A percentile compares a stretch with the other conserved stretches of the same genome.
Evolutionary conservation across 306 rosid species (phyloP).

Genomic region (Quercus dentata): DNA sequence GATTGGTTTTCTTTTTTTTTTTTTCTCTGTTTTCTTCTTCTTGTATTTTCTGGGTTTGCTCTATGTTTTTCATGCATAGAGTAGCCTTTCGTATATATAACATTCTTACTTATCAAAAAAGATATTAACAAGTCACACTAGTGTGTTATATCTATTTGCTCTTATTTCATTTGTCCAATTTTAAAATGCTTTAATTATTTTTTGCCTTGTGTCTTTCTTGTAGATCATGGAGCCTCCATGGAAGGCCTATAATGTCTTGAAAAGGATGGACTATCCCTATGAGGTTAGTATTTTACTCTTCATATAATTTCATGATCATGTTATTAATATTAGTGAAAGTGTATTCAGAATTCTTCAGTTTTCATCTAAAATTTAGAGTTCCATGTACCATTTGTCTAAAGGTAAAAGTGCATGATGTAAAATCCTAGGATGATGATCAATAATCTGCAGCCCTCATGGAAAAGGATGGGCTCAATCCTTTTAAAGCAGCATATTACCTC

Average conservation of each 20-base stretch:
- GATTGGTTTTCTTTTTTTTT: too few relatives aligned
- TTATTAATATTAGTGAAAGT: conserved; percentile 3
- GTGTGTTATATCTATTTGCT: background rate
- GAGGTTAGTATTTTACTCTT: conserved; percentile 54
- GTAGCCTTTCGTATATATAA: too few relatives aligned
- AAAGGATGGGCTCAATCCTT: background rate
- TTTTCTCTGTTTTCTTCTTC: too few relatives aligned
- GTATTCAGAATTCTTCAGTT: background rate
- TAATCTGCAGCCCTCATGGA: background rate
- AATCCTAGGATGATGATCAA: background rate
- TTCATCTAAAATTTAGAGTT: background rate
- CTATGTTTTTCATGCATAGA: too few relatives aligned
- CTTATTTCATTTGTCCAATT: conserved; percentile 14
- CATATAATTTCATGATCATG: background rate
- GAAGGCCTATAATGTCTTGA: conserved; percentile 79
- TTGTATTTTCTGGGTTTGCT: too few relatives aligned
- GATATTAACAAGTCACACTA: background rate
- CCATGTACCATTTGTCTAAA: background rate
- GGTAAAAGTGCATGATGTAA: background rate
- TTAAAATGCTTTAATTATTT: conserved; percentile 15
- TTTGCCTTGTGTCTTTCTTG: conserved; percentile 17
- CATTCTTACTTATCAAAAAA: too few relatives aligned
- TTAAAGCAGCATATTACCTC: background rate
- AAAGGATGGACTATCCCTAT: conserved; percentile 87
- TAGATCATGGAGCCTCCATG: conserved; percentile 99